Evolutionary conservation across 164 flowering plant genomes (phyloP).

Genomic region (Akebia trifoliata): DNA sequence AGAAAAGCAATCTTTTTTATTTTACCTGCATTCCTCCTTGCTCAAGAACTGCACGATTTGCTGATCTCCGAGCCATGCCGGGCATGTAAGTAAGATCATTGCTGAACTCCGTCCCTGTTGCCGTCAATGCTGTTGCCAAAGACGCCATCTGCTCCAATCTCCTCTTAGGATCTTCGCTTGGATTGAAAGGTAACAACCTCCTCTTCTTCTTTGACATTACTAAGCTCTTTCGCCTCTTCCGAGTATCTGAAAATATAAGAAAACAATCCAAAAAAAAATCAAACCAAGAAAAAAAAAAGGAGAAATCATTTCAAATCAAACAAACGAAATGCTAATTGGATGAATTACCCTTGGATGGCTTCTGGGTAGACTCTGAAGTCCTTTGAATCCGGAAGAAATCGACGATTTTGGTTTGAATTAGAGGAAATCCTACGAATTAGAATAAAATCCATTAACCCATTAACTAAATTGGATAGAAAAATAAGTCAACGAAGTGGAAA

Average conservation of each 20-base stretch:
- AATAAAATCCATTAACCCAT: conserved; percentile 7
- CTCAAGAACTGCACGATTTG: conserved; percentile 62
- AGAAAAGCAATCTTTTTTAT: not conserved
- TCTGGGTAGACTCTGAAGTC: conserved; percentile 23
- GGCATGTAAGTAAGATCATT: conserved; percentile 70
- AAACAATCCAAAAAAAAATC: not conserved
- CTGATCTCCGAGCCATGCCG: conserved; percentile 79
- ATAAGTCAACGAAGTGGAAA: not conserved
- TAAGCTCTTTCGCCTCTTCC: conserved; percentile 48
- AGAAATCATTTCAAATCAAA: conserved; percentile 31
- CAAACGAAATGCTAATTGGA: too few relatives aligned
- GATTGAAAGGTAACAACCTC: conserved; percentile 64
- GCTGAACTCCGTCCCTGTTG: conserved; percentile 63
- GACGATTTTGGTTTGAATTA: conserved; percentile 83
- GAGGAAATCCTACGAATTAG: conserved; percentile 58
- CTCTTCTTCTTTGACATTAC: conserved; percentile 66
- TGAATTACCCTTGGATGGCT: too few relatives aligned
- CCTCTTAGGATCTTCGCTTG: conserved; percentile 57
- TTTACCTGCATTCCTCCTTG: conserved; percentile 88
- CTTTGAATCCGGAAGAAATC: conserved; percentile 85
- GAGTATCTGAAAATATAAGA: conserved; percentile 27
- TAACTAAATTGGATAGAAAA: not conserved
- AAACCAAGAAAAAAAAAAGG: not conserved
- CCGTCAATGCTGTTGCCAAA: conserved; percentile 73
- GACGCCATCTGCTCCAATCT: conserved; percentile 88